These are phyloP conservation scores for Paraphaeosphaeria minitans DNA, from an alignment of 2,329 filamentous ascomycete species.

Conservation along the genomic window DNA sequence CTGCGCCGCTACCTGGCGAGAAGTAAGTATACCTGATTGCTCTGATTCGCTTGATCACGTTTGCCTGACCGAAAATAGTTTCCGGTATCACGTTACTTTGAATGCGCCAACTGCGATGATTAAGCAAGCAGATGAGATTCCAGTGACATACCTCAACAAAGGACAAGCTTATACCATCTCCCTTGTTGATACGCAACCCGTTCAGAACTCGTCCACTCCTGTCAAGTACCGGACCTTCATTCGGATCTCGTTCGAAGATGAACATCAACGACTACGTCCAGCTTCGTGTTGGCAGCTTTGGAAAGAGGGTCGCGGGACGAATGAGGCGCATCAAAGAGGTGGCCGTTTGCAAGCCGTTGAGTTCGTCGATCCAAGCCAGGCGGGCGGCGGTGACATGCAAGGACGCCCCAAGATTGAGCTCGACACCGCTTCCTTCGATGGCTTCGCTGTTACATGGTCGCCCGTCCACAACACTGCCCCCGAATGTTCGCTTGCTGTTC, in stretches of 20 bases:
- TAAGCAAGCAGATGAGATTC: conserved; percentile 85
- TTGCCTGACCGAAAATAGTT: conserved; percentile 55
- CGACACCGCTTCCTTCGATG: conserved; percentile 79
- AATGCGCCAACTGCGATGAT: conserved; percentile 98
- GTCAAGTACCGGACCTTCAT: conserved; percentile 86
- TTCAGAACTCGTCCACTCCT: conserved; percentile 60
- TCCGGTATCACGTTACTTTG: conserved; percentile 86
- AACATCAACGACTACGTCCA: conserved; percentile 85
- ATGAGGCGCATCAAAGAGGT: conserved; percentile 91
- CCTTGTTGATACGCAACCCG: conserved; percentile 75
- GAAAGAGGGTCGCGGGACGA: conserved; percentile 96
- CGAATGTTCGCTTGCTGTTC: conserved; percentile 86
- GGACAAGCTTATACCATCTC: conserved; percentile 91
- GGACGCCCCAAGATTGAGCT: conserved; percentile 55
- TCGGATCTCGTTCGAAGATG: conserved; percentile 96
- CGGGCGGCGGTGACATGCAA: conserved; percentile 57
- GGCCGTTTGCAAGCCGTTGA: conserved; percentile 94
- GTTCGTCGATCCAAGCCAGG: conserved; percentile 73
- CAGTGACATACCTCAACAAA: conserved; percentile 97
- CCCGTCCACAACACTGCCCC: conserved; percentile 67
- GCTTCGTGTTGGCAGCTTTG: conserved; percentile 86
- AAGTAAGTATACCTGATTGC: conserved; percentile 48
- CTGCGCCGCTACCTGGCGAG: conserved; percentile 49
- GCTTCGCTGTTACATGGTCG: conserved; percentile 90
- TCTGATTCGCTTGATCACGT: neutral